phyloP scores from a whole-genome alignment of 2,329 filamentous ascomycete genomes.

The Trichophyton equinum region DNA sequence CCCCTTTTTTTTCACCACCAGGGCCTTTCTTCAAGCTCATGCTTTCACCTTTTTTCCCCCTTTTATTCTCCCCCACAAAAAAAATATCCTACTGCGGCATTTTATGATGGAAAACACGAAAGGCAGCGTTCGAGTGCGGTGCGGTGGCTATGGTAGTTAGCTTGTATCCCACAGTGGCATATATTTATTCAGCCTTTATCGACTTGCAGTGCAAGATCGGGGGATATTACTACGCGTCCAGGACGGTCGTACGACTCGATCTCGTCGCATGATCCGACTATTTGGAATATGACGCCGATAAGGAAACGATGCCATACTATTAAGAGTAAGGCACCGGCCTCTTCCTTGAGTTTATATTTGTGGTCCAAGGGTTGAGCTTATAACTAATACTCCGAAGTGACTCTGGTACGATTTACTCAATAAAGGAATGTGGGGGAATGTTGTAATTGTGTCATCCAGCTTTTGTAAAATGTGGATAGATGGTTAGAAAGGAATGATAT shows the following conservation, averaged over 20 bases:
- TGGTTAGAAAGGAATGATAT: too few relatives aligned
- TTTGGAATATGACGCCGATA: neutral
- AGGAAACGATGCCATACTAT: neutral
- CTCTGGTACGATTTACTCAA: too few relatives aligned
- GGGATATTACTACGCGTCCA: neutral
- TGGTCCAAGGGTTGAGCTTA: too few relatives aligned
- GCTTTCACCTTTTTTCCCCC: neutral
- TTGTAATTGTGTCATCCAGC: too few relatives aligned
- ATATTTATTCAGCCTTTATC: neutral
- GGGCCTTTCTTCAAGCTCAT: neutral
- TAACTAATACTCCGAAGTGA: too few relatives aligned
- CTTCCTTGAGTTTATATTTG: too few relatives aligned
- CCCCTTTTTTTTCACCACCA: neutral
- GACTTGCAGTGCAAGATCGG: neutral
- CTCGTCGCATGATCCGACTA: neutral
- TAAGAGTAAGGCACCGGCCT: too few relatives aligned
- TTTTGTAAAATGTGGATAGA: too few relatives aligned
- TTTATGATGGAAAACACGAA: neutral
- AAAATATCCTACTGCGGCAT: neutral
- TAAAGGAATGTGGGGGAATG: too few relatives aligned
- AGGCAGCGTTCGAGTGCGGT: neutral
- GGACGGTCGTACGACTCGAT: neutral
- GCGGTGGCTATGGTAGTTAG: neutral
- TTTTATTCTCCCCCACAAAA: neutral
- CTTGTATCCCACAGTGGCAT: neutral